phyloP scores from a whole-genome alignment of 1,284 basidiomycete species.

The Ceratobasidium sp. region DNA sequence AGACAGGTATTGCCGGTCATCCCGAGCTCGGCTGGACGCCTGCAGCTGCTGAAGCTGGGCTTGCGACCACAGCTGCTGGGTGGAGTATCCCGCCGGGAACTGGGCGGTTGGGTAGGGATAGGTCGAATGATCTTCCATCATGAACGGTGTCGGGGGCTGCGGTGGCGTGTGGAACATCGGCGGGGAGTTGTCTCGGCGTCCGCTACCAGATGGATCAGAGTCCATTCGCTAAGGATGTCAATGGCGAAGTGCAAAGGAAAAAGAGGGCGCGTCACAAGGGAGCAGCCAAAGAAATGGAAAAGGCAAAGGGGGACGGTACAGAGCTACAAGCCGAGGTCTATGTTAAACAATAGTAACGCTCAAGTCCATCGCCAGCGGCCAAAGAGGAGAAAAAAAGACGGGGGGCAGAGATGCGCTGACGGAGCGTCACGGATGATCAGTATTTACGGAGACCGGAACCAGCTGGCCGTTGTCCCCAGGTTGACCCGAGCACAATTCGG shows the following conservation, averaged over 20 bases:
- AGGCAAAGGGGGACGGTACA: background rate
- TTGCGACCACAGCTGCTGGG: conserved; percentile 20
- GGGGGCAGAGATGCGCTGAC: conserved; percentile 8
- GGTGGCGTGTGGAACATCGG: conserved; percentile 31
- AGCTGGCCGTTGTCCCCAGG: background rate
- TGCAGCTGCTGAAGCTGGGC: conserved; percentile 19
- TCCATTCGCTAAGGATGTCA: conserved; percentile 25
- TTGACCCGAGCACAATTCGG: conserved; percentile 15
- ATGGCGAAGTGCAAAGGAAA: background rate
- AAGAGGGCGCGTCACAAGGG: conserved; percentile 15
- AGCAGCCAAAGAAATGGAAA: conserved; percentile 9
- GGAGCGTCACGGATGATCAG: conserved; percentile 6
- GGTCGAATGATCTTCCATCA: conserved; percentile 20
- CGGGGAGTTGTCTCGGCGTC: conserved; percentile 16
- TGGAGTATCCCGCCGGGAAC: background rate
- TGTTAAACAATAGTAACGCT: conserved; percentile 1
- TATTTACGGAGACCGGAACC: conserved; percentile 29
- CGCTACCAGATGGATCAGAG: conserved; percentile 34
- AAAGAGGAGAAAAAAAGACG: background rate
- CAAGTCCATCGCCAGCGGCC: conserved; percentile 42
- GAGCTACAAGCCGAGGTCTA: conserved; percentile 24
- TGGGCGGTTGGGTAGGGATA: conserved; percentile 13
- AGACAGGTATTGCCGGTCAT: conserved; percentile 14
- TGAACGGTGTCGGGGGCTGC: conserved; percentile 9
- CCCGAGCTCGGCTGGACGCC: background rate